Evolutionary conservation across 2,329 filamentous ascomycete genomes (phyloP).

Genomic region (Juglanconis juglandina): DNA sequence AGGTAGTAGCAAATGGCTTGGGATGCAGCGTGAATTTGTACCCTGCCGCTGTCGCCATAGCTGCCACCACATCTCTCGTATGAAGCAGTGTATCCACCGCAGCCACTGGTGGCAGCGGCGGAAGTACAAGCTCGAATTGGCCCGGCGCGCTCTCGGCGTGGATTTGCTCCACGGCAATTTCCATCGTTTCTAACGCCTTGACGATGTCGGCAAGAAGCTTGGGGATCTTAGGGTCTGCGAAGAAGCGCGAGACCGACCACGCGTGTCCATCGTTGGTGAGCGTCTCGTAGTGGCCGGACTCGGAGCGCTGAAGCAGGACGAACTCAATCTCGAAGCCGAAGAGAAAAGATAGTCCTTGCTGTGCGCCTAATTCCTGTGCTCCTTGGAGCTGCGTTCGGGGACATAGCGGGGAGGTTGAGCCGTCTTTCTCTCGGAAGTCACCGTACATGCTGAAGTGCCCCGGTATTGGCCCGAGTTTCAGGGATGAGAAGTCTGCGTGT

Average conservation of each 20-base stretch:
- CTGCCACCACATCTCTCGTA: conserved; percentile 65
- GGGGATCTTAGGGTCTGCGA: conserved; percentile 55
- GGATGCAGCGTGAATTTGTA: conserved; percentile 71
- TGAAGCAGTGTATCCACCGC: conserved; percentile 71
- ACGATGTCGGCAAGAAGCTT: conserved; percentile 65
- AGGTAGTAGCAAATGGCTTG: conserved; percentile 56
- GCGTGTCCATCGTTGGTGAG: conserved; percentile 63
- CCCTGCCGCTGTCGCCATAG: conserved; percentile 59
- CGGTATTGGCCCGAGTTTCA: conserved; percentile 56
- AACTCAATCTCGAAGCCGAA: conserved; percentile 83
- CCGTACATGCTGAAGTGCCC: conserved; percentile 65
- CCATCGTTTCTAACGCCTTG: conserved; percentile 54
- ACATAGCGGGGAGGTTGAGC: conserved; percentile 52
- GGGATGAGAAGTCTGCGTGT: conserved; percentile 61
- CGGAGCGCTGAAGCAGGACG: conserved; percentile 57
- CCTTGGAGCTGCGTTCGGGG: conserved; percentile 62
- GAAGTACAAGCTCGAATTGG: conserved; percentile 75
- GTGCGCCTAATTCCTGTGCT: conserved; percentile 48
- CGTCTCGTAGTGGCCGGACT: conserved; percentile 33
- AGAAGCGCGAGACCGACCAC: conserved; percentile 64
- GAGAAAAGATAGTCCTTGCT: conserved; percentile 55
- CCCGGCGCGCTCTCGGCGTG: conserved; percentile 71
- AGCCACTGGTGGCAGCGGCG: conserved; percentile 57
- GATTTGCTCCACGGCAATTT: conserved; percentile 67
- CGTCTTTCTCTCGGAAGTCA: conserved; percentile 59